Percentiles rank a stretch among this genome's conserved stretches.
Conservation (phyloP, 2,329 filamentous ascomycete genomes). For the Onygenales sp. region DNA sequence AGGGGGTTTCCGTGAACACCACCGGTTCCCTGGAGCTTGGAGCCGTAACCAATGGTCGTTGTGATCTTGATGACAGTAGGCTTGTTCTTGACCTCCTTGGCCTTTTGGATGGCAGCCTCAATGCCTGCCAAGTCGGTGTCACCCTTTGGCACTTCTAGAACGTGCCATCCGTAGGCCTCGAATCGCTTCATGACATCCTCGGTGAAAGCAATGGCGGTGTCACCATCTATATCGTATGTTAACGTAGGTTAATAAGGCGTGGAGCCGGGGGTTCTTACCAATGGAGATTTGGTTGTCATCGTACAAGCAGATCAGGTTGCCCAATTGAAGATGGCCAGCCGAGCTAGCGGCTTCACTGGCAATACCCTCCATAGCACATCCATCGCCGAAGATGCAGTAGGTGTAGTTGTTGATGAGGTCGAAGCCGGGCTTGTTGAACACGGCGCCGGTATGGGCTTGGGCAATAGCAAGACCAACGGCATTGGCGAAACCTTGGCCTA, state of each 20-base stretch:
- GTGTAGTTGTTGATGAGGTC: constrained; percentile 94
- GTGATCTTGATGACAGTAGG: constrained; percentile 92
- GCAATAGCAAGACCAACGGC: constrained; percentile 97
- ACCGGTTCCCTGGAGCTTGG: constrained; percentile 82
- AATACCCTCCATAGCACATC: constrained; percentile 97
- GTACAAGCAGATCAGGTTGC: constrained; percentile 93
- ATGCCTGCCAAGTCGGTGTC: constrained; percentile 81
- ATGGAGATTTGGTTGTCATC: constrained; percentile 98
- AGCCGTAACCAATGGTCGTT: constrained; percentile 96
- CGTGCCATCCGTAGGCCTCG: constrained; percentile 96
- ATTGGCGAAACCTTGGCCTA: constrained; percentile 95
- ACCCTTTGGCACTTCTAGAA: constrained; percentile 72
- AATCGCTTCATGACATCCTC: constrained; percentile 94
- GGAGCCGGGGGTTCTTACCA: constrained; percentile 37
- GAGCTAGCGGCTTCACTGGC: constrained; percentile 84
- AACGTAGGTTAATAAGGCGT: not conserved
- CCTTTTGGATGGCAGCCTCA: constrained; percentile 76
- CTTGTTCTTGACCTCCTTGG: constrained; percentile 86
- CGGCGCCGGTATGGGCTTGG: constrained; percentile 79
- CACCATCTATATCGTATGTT: constrained; percentile 56
- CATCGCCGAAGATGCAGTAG: constrained; percentile 93
- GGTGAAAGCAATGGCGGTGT: constrained; percentile 93
- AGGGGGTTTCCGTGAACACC: constrained; percentile 94
- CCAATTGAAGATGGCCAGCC: constrained; percentile 92
- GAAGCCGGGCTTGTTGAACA: constrained; percentile 95